These are phyloP conservation scores for Astragalus membranaceus DNA, from an alignment of 306 rosid species.

Conservation along the genomic window DNA sequence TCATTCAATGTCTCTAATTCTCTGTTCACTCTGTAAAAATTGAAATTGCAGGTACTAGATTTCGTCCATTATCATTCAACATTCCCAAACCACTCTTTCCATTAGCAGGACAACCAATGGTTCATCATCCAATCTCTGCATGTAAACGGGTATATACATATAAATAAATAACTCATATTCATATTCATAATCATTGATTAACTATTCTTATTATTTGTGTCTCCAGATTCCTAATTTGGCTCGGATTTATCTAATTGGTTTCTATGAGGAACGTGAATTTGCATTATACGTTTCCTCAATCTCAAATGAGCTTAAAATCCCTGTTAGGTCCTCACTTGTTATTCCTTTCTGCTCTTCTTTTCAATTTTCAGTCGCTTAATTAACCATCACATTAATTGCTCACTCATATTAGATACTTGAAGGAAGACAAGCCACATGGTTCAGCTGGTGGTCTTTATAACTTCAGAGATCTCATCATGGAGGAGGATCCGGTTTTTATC, in stretches of 20 bases:
- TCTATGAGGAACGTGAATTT: conserved; percentile 93
- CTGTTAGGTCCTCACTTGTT: conserved; percentile 56
- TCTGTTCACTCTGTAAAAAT: not conserved
- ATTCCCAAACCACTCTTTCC: conserved; percentile 94
- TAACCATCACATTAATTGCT: not conserved
- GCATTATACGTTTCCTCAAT: conserved; percentile 75
- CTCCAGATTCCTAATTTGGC: conserved; percentile 85
- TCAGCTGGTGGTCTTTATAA: conserved; percentile 93
- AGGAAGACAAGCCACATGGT: conserved; percentile 91
- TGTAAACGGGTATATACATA: conserved; percentile 64
- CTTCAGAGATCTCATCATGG: conserved; percentile 88
- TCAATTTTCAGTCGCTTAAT: not conserved
- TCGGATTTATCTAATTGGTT: conserved; percentile 81
- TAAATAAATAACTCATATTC: not conserved
- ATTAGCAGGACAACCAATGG: conserved; percentile 97
- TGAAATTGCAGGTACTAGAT: conserved; percentile 69
- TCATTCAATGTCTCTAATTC: not conserved
- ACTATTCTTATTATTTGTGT: conserved; percentile 4
- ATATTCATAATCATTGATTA: not conserved
- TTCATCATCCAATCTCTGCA: conserved; percentile 93
- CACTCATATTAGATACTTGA: conserved; percentile 59
- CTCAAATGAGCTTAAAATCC: conserved; percentile 87
- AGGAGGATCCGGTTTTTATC: conserved; percentile 67
- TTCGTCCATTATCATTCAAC: conserved; percentile 88
- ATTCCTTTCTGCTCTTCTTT: not conserved